phyloP scores from a whole-genome alignment of 2,329 filamentous ascomycete species.

The Verticillium albo-atrum region DNA sequence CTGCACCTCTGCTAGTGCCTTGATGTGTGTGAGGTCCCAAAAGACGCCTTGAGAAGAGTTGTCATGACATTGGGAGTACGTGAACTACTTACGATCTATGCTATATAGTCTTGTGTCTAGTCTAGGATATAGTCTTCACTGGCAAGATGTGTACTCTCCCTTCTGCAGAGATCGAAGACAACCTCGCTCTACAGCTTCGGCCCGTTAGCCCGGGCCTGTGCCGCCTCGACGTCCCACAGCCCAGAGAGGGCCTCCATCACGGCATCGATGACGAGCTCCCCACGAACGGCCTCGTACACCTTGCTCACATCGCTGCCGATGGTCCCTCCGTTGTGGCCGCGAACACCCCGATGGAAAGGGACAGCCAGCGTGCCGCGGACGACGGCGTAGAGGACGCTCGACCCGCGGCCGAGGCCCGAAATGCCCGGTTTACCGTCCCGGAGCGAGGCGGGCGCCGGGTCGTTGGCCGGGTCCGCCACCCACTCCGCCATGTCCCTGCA shows the following conservation, averaged over 20 bases:
- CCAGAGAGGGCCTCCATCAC: slow-evolving; percentile 1
- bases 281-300: slow-evolving; percentile 21
- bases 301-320: slow-evolving; percentile 25
- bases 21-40: neutral
- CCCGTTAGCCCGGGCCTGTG: neutral
- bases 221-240: neutral
- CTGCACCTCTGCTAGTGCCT: neutral
- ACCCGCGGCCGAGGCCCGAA: slow-evolving; percentile 21
- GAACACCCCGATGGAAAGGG: slow-evolving; percentile 23
- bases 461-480: slow-evolving; percentile 3
- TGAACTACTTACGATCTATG: too few species aligned
- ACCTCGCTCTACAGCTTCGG: too few species aligned
- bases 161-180: too few species aligned
- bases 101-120: neutral
- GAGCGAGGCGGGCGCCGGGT: slow-evolving; percentile 8
- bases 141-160: neutral
- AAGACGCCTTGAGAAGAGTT: too few species aligned
- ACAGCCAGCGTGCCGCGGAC: slow-evolving; percentile 22
- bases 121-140: too few species aligned
- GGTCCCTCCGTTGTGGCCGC: slow-evolving; percentile 24
- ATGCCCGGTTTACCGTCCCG: slow-evolving; percentile 18
- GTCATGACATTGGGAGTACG: too few species aligned
- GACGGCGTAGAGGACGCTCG: slow-evolving; percentile 22
- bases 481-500: slow-evolving; percentile 5
- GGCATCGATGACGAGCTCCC: slow-evolving; percentile 1